These are phyloP conservation scores for Erodium maritimum DNA, from an alignment of 345 rosid genomes.

Conservation along the genomic window DNA sequence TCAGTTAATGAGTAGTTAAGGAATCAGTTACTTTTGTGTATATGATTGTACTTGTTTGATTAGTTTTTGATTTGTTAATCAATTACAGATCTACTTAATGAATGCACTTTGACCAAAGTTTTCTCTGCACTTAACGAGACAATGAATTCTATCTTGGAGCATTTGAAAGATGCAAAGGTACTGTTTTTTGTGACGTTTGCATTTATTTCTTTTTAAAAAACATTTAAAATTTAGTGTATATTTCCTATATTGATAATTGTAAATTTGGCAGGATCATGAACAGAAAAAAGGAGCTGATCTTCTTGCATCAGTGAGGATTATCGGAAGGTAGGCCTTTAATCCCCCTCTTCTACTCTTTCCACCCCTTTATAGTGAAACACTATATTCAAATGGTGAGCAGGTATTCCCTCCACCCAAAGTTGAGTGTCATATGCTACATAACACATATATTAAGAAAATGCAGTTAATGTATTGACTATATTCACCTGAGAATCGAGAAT, in stretches of 20 bases:
- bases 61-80: background rate
- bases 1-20: background rate
- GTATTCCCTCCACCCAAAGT: too few species aligned
- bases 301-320: slow-evolving; percentile 76
- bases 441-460: too few species aligned
- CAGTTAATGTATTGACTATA: too few species aligned
- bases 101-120: slow-evolving; percentile 36
- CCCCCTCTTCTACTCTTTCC: background rate
- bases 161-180: slow-evolving; percentile 84
- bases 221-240: background rate
- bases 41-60: background rate
- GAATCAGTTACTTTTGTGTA: background rate
- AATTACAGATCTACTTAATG: slow-evolving; percentile 37
- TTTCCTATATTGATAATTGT: slow-evolving; percentile 9
- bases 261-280: slow-evolving; percentile 59
- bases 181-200: slow-evolving; percentile 1
- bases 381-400: too few species aligned
- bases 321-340: slow-evolving; percentile 53
- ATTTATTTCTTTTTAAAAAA: background rate
- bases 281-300: slow-evolving; percentile 72
- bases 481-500: background rate
- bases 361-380: background rate
- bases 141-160: slow-evolving; percentile 51
- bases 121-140: slow-evolving; percentile 65
- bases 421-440: too few species aligned